Evolutionary conservation across 2,329 filamentous ascomycete species (phyloP).

Genomic region (Anisogramma anomala): DNA sequence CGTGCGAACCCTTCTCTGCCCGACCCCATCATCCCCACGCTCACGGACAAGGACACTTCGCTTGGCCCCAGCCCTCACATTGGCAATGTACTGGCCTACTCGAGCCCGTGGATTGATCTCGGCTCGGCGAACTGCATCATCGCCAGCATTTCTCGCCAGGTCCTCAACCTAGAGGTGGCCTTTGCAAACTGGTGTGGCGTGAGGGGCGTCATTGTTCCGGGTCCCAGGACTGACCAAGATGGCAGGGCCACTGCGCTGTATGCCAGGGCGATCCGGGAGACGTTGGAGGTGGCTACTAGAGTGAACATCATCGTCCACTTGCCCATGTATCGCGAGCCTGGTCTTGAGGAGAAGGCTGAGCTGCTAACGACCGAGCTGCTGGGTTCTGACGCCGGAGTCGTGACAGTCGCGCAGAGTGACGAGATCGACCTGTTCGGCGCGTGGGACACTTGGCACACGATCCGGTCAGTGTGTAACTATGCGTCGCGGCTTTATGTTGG

Average conservation of each 20-base stretch:
- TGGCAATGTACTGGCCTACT: conserved; percentile 63
- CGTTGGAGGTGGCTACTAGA: conserved; percentile 60
- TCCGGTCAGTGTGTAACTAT: conserved; percentile 79
- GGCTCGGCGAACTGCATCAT: conserved; percentile 73
- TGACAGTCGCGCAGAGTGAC: conserved; percentile 15
- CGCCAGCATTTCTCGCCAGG: conserved; percentile 76
- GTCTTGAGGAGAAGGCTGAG: conserved; percentile 39
- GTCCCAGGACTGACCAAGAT: conserved; percentile 49
- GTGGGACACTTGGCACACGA: conserved; percentile 91
- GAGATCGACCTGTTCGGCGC: conserved; percentile 61
- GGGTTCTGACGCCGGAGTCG: conserved; percentile 22
- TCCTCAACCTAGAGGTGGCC: conserved; percentile 79
- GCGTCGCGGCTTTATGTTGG: conserved; percentile 69
- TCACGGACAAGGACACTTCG: conserved; percentile 70
- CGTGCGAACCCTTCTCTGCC: conserved; percentile 35
- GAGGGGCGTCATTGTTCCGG: conserved; percentile 69
- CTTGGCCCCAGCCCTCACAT: conserved; percentile 57
- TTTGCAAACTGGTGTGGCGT: conserved; percentile 95
- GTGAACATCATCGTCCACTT: conserved; percentile 71
- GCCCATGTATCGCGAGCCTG: conserved; percentile 68
- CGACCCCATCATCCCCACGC: conserved; percentile 50
- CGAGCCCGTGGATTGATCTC: conserved; percentile 89
- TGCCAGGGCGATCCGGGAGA: conserved; percentile 72
- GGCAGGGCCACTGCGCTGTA: conserved; percentile 57
- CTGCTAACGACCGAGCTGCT: conserved; percentile 36